Evolutionary conservation across 192 early-diverging fungal species (phyloP), one percentile per base, ranked within the genome.

Genomic region (Podila epicladia): DNA sequence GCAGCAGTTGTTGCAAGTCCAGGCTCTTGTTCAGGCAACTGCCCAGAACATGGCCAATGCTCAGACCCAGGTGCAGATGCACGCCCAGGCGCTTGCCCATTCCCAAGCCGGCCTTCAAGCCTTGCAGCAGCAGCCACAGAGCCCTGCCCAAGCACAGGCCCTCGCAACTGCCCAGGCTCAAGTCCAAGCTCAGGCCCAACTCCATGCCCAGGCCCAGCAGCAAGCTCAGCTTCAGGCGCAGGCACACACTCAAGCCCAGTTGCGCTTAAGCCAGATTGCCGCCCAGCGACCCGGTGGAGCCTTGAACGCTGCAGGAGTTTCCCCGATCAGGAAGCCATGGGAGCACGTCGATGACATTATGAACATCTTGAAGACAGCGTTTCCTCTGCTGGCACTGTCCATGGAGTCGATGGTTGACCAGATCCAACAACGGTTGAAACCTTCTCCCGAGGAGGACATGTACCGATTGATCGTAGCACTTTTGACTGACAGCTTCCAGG

Each of bases 341-440:
- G 93, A 95, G 53, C 88, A 91, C 68, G 90, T 98, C 12, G 98
- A 99, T 48, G 97, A 98, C 66, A 93, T 99, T 5, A 98, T 96
- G 93, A 92, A 92, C 19, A 92, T 93, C 76, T 87, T 99, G 32
- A 99, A 99, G 77, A 98, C 97, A 11, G 93, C 95, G 0, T 97
- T 93, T 74, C 97, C 98, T 28, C 88, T 99, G 53, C 86, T 99
- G 35, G 93, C 95, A 3, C 80, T 99, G 51, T 95, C 97, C 17
- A 97, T 99, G 93, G 97, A 99, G 86, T 96, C 94, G 2, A 98
- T 99, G 95, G 93, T 97, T 8, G 97, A 99, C 76, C 97, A 98
- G 84, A 96, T 99, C n/a, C 91, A 95, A 51, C 90, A 93, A 68
- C 88, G 95, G 6, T 84, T 99, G 59, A 99, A 98, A 80, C 97